Conservation (phyloP, 1,139 yeast species). For the Geotrichum fermentans region DNA sequence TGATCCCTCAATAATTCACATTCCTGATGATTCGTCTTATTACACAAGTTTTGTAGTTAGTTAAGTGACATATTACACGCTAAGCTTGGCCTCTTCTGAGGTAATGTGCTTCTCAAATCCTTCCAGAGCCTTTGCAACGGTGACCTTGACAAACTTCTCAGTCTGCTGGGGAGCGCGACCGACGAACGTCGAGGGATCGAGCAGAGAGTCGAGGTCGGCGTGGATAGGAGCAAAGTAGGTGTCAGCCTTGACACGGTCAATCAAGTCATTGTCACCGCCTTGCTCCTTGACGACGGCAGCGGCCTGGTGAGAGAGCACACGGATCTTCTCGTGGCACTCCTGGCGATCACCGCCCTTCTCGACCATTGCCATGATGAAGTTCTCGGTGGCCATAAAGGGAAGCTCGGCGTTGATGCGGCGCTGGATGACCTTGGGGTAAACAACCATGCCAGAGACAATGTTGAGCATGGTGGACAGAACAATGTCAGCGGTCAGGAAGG, state of each 20-base stretch:
- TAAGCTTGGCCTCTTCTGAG: conserved; percentile 15
- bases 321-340: conserved; percentile 95
- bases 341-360: conserved; percentile 97
- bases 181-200: conserved; percentile 90
- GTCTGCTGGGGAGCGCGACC: conserved; percentile 99
- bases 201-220: conserved; percentile 68
- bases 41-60: neutral
- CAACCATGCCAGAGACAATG: conserved; percentile 92
- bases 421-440: conserved; percentile 96
- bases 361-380: conserved; percentile 98
- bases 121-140: conserved; percentile 76
- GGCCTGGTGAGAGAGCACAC: conserved; percentile 96
- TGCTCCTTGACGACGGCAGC: conserved; percentile 95
- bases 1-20: neutral
- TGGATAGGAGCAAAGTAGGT: conserved; percentile 87
- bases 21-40: neutral
- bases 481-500: conserved; percentile 93
- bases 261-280: conserved; percentile 97
- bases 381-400: conserved; percentile 99
- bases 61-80: conserved; percentile 13
- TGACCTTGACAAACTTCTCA: conserved; percentile 80
- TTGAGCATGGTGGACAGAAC: conserved; percentile 82
- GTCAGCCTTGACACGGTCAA: conserved; percentile 77
- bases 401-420: conserved; percentile 91
- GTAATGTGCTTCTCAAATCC: conserved; percentile 58